Conservation (phyloP, 257 asterid genomes). For the Hygrophila difformis region DNA sequence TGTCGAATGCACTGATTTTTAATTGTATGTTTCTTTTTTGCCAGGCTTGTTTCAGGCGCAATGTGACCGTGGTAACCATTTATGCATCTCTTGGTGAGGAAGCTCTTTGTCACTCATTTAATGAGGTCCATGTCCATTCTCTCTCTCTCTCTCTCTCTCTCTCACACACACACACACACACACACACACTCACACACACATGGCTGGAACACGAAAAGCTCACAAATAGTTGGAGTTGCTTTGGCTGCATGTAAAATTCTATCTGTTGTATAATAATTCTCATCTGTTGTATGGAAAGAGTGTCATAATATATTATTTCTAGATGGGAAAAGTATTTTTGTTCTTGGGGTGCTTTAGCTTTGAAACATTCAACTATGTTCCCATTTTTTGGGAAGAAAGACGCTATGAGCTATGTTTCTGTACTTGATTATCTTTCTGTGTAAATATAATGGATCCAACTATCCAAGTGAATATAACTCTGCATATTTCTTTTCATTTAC, state of each 20-base stretch:
- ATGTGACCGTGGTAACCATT: constrained; percentile 88
- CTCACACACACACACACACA: constrained; percentile 6
- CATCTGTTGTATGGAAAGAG: neutral
- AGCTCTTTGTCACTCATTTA: constrained; percentile 88
- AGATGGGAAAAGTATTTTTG: neutral
- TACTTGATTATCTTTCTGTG: too few relatives aligned
- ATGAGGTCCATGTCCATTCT: constrained; percentile 76
- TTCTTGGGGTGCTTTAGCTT: too few relatives aligned
- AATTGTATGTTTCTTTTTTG: constrained; percentile 20
- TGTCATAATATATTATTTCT: neutral
- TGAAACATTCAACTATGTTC: too few relatives aligned
- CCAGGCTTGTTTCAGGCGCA: constrained; percentile 98
- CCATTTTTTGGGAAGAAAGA: too few relatives aligned
- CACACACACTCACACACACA: too few relatives aligned
- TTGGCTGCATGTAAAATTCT: too few relatives aligned
- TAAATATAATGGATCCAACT: too few relatives aligned
- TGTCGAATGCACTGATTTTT: neutral
- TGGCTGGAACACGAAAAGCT: too few relatives aligned
- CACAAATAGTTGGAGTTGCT: too few relatives aligned
- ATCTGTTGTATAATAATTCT: too few relatives aligned
- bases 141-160: constrained; percentile 17
- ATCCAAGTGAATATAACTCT: constrained; percentile 5
- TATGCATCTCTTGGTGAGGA: constrained; percentile 97
- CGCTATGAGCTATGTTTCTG: too few relatives aligned
- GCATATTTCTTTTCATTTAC: too few relatives aligned